Percentiles rank a stretch among this genome's conserved stretches.
These are phyloP conservation scores for Podosphaera aphanis DNA, from an alignment of 2,329 filamentous ascomycete species.

Conservation along the genomic window DNA sequence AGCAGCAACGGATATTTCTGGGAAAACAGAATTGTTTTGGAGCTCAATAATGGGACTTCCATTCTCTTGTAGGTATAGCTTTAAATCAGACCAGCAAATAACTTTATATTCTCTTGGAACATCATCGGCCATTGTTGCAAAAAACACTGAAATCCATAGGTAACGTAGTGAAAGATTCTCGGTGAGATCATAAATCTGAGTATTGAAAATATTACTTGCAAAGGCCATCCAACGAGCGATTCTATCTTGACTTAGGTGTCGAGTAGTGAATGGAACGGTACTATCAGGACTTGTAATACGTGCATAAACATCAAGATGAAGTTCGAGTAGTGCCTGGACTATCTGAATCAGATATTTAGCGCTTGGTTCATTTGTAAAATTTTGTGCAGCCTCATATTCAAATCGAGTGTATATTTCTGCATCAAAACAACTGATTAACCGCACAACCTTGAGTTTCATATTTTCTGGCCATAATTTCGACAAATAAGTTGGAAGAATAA, in stretches of 20 bases:
- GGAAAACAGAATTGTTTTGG: constrained; percentile 72
- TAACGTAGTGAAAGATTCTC: constrained; percentile 31
- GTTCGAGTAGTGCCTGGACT: constrained; percentile 36
- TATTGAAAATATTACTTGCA: constrained; percentile 26
- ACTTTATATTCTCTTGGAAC: constrained; percentile 34
- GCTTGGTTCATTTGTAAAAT: constrained; percentile 10
- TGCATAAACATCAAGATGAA: constrained; percentile 42
- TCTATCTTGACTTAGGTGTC: constrained; percentile 30
- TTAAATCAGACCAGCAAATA: constrained; percentile 38
- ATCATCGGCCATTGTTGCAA: constrained; percentile 31
- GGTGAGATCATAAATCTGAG: constrained; percentile 7
- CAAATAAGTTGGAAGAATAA: constrained; percentile 27
- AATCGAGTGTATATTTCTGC: constrained; percentile 26
- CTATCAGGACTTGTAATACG: constrained; percentile 37
- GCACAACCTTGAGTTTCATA: constrained; percentile 31
- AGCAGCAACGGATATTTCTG: constrained; percentile 59
- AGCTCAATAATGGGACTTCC: constrained; percentile 33
- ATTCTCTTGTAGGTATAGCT: constrained; percentile 24
- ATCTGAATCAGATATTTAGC: constrained; percentile 23
- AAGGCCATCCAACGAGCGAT: constrained; percentile 35
- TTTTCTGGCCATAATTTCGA: constrained; percentile 32
- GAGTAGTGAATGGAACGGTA: constrained; percentile 26
- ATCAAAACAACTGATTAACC: constrained; percentile 26
- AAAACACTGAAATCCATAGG: constrained; percentile 41
- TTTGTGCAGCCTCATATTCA: constrained; percentile 19